Base-by-base conservation (phyloP, 768 basidiomycete genomes). In the Termitomyces sp. region DNA sequence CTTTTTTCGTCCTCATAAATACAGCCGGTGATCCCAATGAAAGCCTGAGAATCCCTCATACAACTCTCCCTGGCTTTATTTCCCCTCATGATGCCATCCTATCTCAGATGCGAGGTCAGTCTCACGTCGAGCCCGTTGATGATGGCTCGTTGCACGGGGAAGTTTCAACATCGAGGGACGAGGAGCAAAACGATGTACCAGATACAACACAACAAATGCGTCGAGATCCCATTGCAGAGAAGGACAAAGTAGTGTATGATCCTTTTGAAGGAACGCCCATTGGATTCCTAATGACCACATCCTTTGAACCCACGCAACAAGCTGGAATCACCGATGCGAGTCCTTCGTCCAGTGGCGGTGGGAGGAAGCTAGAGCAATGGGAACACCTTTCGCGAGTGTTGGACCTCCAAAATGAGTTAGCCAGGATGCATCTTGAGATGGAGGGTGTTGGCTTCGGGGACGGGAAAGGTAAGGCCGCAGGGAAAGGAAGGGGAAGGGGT, bases 391-490 rank as follows among this genome's bases (percentile, higher is more conserved):
- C 81, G 19, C 77, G 76, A 43, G 84, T 91, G n/a, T 66, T 88
- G 58, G 84, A 84, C 37, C 68, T 91, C 30, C 88, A 91, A 66
- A 81, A 78, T 53, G 81, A 88, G 59, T 81, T 91, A 34, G 83
- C 88, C 5, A 74, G 71, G 59, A 81, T 88, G 79, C 89, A 90
- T 64, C 69, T 84, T 10, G 81, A 85, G 24, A 87, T 91, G 86
- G 89, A 91, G 66, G 78, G 78, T 40, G 76, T 86, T 45, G 82
- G 83, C 1, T 60, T 69, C 32, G 60, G 71, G 40, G 63, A 66
- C 38, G 65, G 59, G 11, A 66, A 66, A 56, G 55, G 66, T 14
- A 75, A 76, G 55, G 68, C 71, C 9, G 74, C 74, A n/a, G 69
- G 62, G 46, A 66, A 70, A 54, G 70, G 68, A 0, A 66, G 68